Base-by-base conservation (phyloP, 192 early-diverging fungal species). In the Backusella circina region DNA sequence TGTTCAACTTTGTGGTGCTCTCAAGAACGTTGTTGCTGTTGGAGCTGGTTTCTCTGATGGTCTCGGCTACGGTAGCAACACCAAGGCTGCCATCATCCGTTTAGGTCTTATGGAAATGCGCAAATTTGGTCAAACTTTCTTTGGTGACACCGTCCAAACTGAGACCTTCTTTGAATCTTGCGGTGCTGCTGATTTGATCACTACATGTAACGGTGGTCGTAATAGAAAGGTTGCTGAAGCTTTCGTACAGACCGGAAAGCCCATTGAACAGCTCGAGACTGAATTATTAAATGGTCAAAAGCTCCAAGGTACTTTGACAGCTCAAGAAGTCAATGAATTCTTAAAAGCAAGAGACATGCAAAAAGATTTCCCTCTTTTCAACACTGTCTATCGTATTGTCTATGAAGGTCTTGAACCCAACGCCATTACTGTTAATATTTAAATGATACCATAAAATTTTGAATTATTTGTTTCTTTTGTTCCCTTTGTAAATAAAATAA, bases 1-100 rank as follows among this genome's bases (percentile, higher is more conserved):
- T 68, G 96, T 97, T 33, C 96, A 99, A 86, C 86, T 99, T 36
- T 99, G 96, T 84, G 98, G 98, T 51, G 98, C 98, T 9, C 83
- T 99, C 37, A 99, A 99, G 86, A 99, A 99, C 88, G 91, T 99
- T 16, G 91, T 99, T n/a, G 98, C 98, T 18, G 90, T 99, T 68
- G 98, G 93, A 23, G 98, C 95, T 37, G 98, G 98, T 65, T 88
- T 98, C 70, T 91, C 96, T 64, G 97, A 99, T 83, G 97, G 98
- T 21, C 87, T 98, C 69, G 93, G 93, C 77, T 84, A 82, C 68
- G 98, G 97, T 41, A 94, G 96, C 82, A 99, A 99, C 85, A 93
- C 98, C 21, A 98, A 99, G 86, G 98, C 98, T 0, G 97, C 98
- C 9, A 95, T 99, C 67, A 98, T 99, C 68, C 91, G 98, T 64